Evolutionary conservation across 2,329 filamentous ascomycete genomes (phyloP).

Genomic region (Venturia aucupariae): DNA sequence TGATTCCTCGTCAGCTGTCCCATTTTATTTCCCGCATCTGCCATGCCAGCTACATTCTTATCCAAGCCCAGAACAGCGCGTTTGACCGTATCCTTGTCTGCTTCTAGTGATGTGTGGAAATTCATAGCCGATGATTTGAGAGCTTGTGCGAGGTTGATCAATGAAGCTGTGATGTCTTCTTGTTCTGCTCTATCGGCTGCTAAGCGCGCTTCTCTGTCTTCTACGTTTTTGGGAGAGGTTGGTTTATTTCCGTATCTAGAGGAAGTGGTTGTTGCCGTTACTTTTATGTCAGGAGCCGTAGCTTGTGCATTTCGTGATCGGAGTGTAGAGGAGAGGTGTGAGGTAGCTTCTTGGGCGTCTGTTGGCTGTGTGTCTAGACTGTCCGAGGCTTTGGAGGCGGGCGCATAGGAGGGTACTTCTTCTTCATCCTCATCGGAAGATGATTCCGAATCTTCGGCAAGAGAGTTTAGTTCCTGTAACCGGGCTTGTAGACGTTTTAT

Average conservation of each 20-base stretch:
- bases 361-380: constrained; percentile 15
- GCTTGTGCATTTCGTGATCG: constrained; percentile 15
- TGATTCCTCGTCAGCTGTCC: constrained; percentile 64
- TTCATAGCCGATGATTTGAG: constrained; percentile 66
- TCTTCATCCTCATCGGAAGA: constrained; percentile 30
- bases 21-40: constrained; percentile 68
- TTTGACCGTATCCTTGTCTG: constrained; percentile 62
- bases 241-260: not conserved
- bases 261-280: not conserved
- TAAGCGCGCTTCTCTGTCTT: constrained; percentile 55
- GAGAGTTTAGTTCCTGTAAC: constrained; percentile 57
- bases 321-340: constrained; percentile 1
- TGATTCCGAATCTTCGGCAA: constrained; percentile 29
- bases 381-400: constrained; percentile 22
- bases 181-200: constrained; percentile 73
- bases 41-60: constrained; percentile 65
- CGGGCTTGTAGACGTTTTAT: constrained; percentile 58
- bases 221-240: constrained; percentile 15
- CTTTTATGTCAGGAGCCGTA: constrained; percentile 7
- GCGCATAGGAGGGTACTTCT: constrained; percentile 23
- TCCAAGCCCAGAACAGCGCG: constrained; percentile 67
- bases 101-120: constrained; percentile 64
- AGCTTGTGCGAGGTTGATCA: constrained; percentile 69
- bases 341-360: constrained; percentile 1
- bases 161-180: constrained; percentile 68